Percentiles rank a stretch among this genome's conserved stretches.
Conservation (phyloP, 768 basidiomycete species). For the Omphalotus guepiniiformis region DNA sequence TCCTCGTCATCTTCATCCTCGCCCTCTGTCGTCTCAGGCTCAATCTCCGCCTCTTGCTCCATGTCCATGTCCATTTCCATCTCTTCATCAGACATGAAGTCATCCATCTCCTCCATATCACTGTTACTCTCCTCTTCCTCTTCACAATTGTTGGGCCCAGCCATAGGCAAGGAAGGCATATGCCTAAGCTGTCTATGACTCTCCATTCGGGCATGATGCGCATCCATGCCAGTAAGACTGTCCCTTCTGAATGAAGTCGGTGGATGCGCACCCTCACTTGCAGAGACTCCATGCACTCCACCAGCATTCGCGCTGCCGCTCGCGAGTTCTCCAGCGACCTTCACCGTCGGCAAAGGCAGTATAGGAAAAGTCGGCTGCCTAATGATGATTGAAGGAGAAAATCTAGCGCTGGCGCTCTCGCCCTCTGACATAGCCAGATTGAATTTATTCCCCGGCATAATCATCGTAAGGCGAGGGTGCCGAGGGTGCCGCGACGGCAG, state of each 20-base stretch:
- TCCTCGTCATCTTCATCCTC: conserved; percentile 17
- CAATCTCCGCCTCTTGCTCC: conserved; percentile 25
- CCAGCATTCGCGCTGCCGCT: not conserved
- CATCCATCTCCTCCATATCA: conserved; percentile 29
- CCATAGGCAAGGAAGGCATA: conserved; percentile 51
- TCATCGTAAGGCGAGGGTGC: not conserved
- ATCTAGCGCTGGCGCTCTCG: not conserved
- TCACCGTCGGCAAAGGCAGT: conserved; percentile 45
- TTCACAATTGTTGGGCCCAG: conserved; percentile 25
- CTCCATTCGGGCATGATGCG: conserved; percentile 10
- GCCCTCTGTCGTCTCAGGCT: conserved; percentile 17
- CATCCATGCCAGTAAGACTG: not conserved
- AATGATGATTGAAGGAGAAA: conserved; percentile 42
- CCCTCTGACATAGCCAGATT: not conserved
- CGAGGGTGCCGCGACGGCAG: not conserved
- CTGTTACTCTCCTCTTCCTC: conserved; percentile 25
- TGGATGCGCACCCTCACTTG: not conserved
- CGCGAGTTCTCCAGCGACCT: not conserved
- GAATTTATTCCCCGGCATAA: conserved; percentile 2
- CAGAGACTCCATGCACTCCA: not conserved
- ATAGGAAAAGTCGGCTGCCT: conserved; percentile 43
- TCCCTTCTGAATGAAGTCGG: not conserved
- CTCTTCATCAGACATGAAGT: conserved; percentile 30
- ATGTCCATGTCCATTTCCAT: conserved; percentile 30
- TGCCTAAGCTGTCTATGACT: conserved; percentile 35